Conservation (phyloP, 257 asterid genomes). For the Gardenia jasminoides region DNA sequence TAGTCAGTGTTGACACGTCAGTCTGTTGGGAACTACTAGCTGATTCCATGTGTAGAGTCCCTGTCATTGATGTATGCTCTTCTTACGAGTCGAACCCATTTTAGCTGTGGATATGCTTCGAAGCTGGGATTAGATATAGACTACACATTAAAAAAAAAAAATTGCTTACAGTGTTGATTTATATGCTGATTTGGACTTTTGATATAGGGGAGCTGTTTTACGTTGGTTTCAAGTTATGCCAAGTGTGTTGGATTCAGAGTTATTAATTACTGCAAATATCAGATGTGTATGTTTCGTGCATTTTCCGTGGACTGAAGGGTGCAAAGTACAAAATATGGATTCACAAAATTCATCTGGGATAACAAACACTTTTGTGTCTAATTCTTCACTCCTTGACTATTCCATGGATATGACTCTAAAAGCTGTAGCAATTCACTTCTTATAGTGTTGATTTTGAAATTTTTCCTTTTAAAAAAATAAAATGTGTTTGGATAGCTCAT, state of each 20-base stretch:
- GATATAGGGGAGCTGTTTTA: not conserved
- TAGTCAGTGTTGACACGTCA: not conserved
- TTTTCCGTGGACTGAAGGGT: not conserved
- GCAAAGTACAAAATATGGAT: not conserved
- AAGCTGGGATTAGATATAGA: not conserved
- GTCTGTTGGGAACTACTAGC: not conserved
- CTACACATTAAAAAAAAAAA: not conserved
- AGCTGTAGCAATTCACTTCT: not conserved
- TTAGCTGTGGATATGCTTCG: not conserved
- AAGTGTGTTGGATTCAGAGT: not conserved
- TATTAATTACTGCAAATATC: not conserved
- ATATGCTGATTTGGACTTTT: constrained; percentile 15
- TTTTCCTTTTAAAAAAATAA: not conserved
- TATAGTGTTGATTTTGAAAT: too few relatives aligned
- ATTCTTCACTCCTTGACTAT: not conserved
- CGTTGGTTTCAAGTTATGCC: not conserved
- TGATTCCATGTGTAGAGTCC: constrained; percentile 17
- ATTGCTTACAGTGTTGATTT: not conserved
- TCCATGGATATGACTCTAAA: not conserved
- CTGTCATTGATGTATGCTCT: not conserved
- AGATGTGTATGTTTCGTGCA: not conserved
- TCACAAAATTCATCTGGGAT: not conserved
- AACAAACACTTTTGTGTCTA: not conserved
- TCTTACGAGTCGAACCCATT: not conserved
- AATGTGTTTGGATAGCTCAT: too few relatives aligned